These are phyloP conservation scores for Trichophyton benhamiae DNA, from an alignment of 2,329 filamentous ascomycete genomes.

Conservation along the genomic window DNA sequence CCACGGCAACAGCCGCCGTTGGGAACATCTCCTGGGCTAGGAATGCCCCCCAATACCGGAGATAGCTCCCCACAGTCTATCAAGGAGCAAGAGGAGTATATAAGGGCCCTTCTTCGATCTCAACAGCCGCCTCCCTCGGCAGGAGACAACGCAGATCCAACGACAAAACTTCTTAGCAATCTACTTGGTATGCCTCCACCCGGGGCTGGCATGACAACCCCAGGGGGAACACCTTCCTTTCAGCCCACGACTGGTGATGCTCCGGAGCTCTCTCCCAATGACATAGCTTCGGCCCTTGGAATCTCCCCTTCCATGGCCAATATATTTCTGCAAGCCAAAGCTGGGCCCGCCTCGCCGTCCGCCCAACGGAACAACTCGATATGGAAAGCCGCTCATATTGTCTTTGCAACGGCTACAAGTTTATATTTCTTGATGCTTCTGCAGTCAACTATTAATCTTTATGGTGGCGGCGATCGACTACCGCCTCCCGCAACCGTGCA, in stretches of 20 bases:
- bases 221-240: slow-evolving; percentile 13
- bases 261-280: slow-evolving; percentile 17
- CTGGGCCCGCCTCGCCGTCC: slow-evolving; percentile 26
- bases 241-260: slow-evolving; percentile 8
- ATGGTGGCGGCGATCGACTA: slow-evolving; percentile 18
- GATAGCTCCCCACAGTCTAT: slow-evolving; percentile 24
- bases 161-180: slow-evolving; percentile 26
- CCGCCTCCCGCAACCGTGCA: slow-evolving; percentile 34
- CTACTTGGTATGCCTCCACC: slow-evolving; percentile 20
- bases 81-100: slow-evolving; percentile 31
- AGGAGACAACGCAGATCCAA: slow-evolving; percentile 21
- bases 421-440: slow-evolving; percentile 38
- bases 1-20: background rate
- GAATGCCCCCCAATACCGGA: slow-evolving; percentile 14
- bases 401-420: slow-evolving; percentile 46
- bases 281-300: slow-evolving; percentile 34
- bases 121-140: slow-evolving; percentile 15
- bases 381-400: slow-evolving; percentile 47
- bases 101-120: slow-evolving; percentile 31
- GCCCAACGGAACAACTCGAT: slow-evolving; percentile 27
- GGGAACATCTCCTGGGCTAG: slow-evolving; percentile 5
- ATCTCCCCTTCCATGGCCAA: slow-evolving; percentile 29
- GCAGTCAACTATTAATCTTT: slow-evolving; percentile 21
- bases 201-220: slow-evolving; percentile 20
- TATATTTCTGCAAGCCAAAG: slow-evolving; percentile 25